Percentiles rank a stretch among this genome's conserved stretches.
Evolutionary conservation across 257 asterid genomes (phyloP).

Genomic region (Penstemon barbatus): DNA sequence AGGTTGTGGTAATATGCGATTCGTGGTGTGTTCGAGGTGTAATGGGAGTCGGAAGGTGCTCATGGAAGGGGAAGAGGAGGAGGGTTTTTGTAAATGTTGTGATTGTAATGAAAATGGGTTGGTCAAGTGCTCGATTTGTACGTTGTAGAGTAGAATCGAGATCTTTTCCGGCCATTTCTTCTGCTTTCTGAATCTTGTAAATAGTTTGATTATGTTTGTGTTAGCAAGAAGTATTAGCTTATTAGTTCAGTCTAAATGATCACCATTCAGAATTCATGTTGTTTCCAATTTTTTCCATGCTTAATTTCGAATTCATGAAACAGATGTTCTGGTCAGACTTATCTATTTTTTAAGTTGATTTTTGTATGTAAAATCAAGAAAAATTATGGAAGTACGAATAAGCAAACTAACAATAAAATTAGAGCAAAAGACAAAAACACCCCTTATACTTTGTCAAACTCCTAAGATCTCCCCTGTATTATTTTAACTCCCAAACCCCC

Average conservation of each 20-base stretch:
- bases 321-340: neutral
- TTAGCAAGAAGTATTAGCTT: neutral
- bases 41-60: slow-evolving; percentile 58
- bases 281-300: neutral
- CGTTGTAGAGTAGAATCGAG: slow-evolving; percentile 23
- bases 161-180: neutral
- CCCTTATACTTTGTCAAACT: too few relatives aligned
- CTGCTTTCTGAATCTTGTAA: slow-evolving; percentile 24
- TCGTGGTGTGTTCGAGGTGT: slow-evolving; percentile 56
- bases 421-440: too few relatives aligned
- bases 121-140: slow-evolving; percentile 64
- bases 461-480: too few relatives aligned
- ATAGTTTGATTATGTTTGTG: neutral
- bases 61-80: slow-evolving; percentile 27
- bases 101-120: slow-evolving; percentile 85
- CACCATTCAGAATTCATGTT: neutral
- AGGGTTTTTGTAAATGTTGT: slow-evolving; percentile 37
- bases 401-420: too few relatives aligned
- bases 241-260: slow-evolving; percentile 3
- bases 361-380: too few relatives aligned
- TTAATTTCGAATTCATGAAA: neutral
- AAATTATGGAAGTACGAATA: too few relatives aligned
- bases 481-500: too few relatives aligned
- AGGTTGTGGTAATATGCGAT: slow-evolving; percentile 59
- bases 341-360: too few relatives aligned